Evolutionary conservation across 1,284 basidiomycete genomes (phyloP), one percentile per base, ranked within the genome.

Genomic region (Austroboletus niveus): DNA sequence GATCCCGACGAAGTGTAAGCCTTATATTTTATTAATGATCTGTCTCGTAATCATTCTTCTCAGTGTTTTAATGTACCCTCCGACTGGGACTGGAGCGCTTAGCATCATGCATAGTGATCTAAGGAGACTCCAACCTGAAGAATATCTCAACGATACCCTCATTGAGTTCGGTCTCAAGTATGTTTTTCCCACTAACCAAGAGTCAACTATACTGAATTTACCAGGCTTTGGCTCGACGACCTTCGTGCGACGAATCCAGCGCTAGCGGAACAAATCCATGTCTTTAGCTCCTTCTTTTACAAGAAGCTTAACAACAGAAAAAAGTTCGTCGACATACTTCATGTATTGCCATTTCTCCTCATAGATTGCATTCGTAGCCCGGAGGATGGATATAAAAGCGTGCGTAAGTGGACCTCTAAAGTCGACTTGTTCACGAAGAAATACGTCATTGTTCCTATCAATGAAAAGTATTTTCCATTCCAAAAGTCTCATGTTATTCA

Each of bases 211-310:
- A 34, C 45, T 59, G 40, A 45, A 40, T 35, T n/a, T 30, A 35
- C 10, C 52, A 94, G 92, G 65, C 73, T 85, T 20, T 89, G 87
- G 80, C 72, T 88, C 11, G 76, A 74, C 48, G 74, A 80, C 12
- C 66, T 92, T 22, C 76, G 81, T 51, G 69, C 65, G 29, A 68
- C 62, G 29, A 65, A 87, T 53, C 84, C 87, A 0, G 75, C 74
- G 11, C 71, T 92, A 11, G 89, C 83, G 3, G 79, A 87, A 7
- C 78, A 91, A 59, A 80, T 96, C 2, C 85, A 98, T 64, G 79
- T 99, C 7, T 98, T 99, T 76, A 98, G 87, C 66, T 94, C 95
- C 0, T 99, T 98, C 74, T 98, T 99, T 71, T 98, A 94, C 75
- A 91, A 94, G 72, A 94, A 95, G 65, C 73, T 99, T n/a, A 86